Base-by-base conservation (phyloP, 768 basidiomycete genomes). In the Suillus subalutaceus region DNA sequence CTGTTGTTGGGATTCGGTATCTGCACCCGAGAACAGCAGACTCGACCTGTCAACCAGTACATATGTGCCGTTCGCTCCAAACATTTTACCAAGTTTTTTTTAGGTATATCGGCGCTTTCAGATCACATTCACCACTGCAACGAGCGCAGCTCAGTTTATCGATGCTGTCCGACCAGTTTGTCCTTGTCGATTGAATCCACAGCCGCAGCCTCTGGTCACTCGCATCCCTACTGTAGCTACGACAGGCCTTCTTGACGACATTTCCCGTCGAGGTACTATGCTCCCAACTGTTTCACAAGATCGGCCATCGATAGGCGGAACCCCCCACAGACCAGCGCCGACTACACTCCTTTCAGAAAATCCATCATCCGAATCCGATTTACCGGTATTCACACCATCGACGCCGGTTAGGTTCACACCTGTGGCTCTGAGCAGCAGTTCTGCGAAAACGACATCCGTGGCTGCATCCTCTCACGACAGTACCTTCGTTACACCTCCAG, bases 21-120 rank as follows among this genome's bases (percentile, higher is more conserved):
- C 78, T 92, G 41, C 81, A 90, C 67, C 83, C 84, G 35, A 80
- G 79, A 38, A 80, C 67, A 15, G 52, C 71, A 6, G 69, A 72
- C 10, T 69, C 71, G 20, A 75, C 75, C 55, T 69, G 70, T 48
- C 69, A 68, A n/a, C 76, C 78, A 62, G 82, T 78, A 70, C 66
- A 76, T 73, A 23, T 62, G 15, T 59, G 16, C 35, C 20, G 30
- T 46, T 55, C 23, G 44, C 56, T 55, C 32, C 10, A 30, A 16
- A 46, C 23, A 2, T 43, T 40, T 40, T 46, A 53, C 68, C 71
- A 63, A 15, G 35, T 58, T 35, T 16, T 68, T 62, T 8, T n/a
- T 67, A 93, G 92, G 77, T 81, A 2, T 91, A 89, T 73, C 86
- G 90, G 61, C 88, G 92, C 18, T 91, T 94, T 70, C 92, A 94